Evolutionary conservation across 306 rosid genomes (phyloP).

Genomic region (Lupinus albus): DNA sequence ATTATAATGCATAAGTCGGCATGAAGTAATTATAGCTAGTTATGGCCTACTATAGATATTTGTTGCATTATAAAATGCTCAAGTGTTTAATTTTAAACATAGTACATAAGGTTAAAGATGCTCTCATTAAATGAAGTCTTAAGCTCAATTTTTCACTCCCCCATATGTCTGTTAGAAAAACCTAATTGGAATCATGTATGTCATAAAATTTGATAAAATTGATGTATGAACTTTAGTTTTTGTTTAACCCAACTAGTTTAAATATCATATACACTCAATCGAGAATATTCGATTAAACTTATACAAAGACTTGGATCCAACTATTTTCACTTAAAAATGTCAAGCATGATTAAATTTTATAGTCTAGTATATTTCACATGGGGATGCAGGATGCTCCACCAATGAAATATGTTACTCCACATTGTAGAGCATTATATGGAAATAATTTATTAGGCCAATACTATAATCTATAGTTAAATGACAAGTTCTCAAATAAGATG

Average conservation of each 20-base stretch:
- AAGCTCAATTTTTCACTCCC: neutral
- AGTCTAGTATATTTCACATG: constrained; percentile 29
- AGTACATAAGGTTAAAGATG: neutral
- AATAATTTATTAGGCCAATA: neutral
- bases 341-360: neutral
- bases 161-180: too few species aligned
- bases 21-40: neutral
- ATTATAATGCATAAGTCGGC: neutral
- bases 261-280: neutral
- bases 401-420: neutral
- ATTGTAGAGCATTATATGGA: neutral
- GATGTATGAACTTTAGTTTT: neutral
- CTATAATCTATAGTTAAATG: neutral
- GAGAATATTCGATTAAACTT: neutral
- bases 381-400: constrained; percentile 13
- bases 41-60: neutral
- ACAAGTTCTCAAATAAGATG: neutral
- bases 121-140: neutral
- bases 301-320: neutral
- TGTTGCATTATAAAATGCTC: neutral
- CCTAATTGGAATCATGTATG: too few species aligned
- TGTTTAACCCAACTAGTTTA: neutral
- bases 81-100: neutral
- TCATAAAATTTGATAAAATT: neutral
- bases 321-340: neutral